Base-by-base conservation (phyloP, 495 filamentous ascomycete species). In the Penicillium herquei region DNA sequence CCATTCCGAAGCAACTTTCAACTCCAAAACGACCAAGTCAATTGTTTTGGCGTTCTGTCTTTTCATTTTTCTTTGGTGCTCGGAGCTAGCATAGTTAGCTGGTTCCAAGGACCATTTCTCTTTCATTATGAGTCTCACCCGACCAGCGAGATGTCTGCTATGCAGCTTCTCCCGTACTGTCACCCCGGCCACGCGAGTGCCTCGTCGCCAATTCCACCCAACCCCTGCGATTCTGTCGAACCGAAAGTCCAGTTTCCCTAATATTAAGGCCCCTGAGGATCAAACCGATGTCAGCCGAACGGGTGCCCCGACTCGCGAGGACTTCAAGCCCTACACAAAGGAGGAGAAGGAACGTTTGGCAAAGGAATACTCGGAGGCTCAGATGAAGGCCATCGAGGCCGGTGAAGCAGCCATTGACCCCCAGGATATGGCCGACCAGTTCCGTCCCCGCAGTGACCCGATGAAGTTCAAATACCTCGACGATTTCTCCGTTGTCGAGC, bases 401-500 rank as follows among this genome's bases (percentile, higher is more conserved):
- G 94, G 88, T 55, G 94, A 98, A 71, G 78, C 80, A 9, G 84
- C 89, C 54, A 88, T 98, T 71, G 82, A 90, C 70, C 82, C 87
- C 13, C 72, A 81, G 55, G 91, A 98, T 70, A 70, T 98, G 65
- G 81, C 83, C 7, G 80, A 84, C 37, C 87, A 92, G 70, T 86
- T 85, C 48, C 77, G 79, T 3, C 65, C 87, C 45, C 85, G 88
- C 44, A 70, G 68, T 40, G 94, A 98, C 69, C 80, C 86, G 9
- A 87, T 88, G 76, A 71, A 72, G 18, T 72, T 94, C 44, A 70
- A 76, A 21, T 98, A 98, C 76, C 65, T 93, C 54, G 91, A 96
- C 73, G 94, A 98, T 76, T 86, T 98, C 57, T 82, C 88, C 35
- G 72, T 78, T 39, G 81, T 89, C 55, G 83, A 88, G 68, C 88